phyloP scores from a whole-genome alignment of 345 rosid genomes.

The Murraya paniculata region DNA sequence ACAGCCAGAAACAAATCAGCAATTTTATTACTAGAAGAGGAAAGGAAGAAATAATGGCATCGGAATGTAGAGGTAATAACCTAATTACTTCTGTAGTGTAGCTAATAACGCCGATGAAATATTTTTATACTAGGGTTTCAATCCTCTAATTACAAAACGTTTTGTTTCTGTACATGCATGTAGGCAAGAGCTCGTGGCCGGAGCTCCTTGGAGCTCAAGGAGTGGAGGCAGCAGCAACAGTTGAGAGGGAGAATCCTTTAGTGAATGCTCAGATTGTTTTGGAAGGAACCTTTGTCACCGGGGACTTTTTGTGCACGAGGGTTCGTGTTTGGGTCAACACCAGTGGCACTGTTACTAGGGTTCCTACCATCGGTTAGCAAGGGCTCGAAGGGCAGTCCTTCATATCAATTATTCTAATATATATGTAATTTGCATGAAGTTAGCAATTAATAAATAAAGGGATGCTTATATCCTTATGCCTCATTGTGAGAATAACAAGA shows the following conservation, averaged over 20 bases:
- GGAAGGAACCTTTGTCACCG: neutral
- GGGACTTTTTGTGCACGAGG: conserved; percentile 14
- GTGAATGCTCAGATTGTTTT: conserved; percentile 12
- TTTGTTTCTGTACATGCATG: neutral
- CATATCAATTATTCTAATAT: too few relatives aligned
- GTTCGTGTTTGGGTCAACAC: conserved; percentile 27
- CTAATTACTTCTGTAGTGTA: too few relatives aligned
- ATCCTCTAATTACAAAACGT: neutral
- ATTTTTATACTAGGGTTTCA: neutral
- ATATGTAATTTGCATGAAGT: too few relatives aligned
- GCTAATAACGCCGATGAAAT: too few relatives aligned
- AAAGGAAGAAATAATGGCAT: too few relatives aligned
- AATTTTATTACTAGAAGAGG: too few relatives aligned
- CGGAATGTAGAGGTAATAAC: too few relatives aligned
- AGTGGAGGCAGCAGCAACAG: conserved; percentile 1
- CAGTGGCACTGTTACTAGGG: neutral
- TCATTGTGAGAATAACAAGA: too few relatives aligned
- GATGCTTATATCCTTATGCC: too few relatives aligned
- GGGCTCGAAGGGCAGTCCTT: too few relatives aligned
- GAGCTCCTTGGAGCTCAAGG: conserved; percentile 15
- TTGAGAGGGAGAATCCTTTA: conserved; percentile 21
- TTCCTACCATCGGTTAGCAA: conserved; percentile 11
- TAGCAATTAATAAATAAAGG: too few relatives aligned
- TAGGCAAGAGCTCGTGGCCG: conserved; percentile 27
- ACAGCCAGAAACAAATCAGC: too few relatives aligned